A percentile compares a stretch with the other conserved stretches of the same genome.
These are phyloP conservation scores for Aspergillus avenaceus DNA, from an alignment of 495 filamentous ascomycete species.

Conservation along the genomic window DNA sequence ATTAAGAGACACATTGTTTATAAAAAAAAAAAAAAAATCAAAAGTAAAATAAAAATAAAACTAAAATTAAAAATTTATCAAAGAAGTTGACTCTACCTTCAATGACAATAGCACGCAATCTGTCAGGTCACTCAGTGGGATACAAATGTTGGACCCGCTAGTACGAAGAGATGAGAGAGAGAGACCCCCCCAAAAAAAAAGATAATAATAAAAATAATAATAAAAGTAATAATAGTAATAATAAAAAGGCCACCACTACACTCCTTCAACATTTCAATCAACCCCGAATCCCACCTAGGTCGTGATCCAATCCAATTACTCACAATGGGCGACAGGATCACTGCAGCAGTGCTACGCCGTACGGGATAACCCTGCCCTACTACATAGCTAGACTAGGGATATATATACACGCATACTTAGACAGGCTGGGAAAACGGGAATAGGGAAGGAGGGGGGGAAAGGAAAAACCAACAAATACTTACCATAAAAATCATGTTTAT, in stretches of 20 bases:
- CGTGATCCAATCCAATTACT: neutral
- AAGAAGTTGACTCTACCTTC: neutral
- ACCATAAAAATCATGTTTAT: conserved; percentile 4
- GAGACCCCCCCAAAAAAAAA: neutral
- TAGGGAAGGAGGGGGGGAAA: conserved; percentile 5
- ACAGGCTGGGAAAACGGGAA: conserved; percentile 1
- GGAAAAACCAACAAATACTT: conserved; percentile 17
- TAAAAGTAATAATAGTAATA: neutral
- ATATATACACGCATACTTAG: no score
- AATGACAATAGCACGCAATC: neutral
- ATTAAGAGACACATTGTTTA: no score
- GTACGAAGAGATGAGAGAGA: neutral
- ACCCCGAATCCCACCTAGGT: neutral
- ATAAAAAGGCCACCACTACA: neutral
- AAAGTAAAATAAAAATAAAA: neutral
- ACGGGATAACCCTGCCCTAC: conserved; percentile 2
- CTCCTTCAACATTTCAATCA: neutral
- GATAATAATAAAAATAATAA: neutral
- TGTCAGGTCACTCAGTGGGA: conserved; percentile 1
- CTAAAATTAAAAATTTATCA: neutral
- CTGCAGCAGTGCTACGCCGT: conserved; percentile 5
- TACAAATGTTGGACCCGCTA: conserved; percentile 6
- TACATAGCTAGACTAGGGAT: neutral
- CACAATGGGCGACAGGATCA: neutral
- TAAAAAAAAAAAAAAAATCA: neutral